A percentile compares a stretch with the other conserved stretches of the same genome.
Conservation (phyloP, 257 asterid species). For the Cruciata laevipes region DNA sequence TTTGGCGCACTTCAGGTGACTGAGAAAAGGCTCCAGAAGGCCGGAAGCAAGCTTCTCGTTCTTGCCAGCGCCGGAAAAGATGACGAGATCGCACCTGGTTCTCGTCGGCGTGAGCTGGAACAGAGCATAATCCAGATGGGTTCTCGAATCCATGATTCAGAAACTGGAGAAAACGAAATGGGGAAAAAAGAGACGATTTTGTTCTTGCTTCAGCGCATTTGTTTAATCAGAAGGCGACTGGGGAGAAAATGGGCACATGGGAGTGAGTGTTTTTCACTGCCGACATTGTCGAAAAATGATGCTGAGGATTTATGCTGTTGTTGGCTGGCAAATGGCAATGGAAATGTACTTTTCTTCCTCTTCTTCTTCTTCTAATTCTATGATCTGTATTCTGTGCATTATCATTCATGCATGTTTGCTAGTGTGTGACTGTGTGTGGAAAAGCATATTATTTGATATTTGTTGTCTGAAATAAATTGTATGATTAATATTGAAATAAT, state of each 20-base stretch:
- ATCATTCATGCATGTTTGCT: slow-evolving; percentile 3
- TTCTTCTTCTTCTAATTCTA: neutral
- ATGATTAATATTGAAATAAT: neutral
- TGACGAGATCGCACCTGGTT: slow-evolving; percentile 89
- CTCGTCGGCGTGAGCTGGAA: slow-evolving; percentile 83
- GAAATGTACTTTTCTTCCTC: neutral
- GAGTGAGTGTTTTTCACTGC: slow-evolving; percentile 24
- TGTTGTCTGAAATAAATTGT: neutral
- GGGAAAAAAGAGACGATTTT: neutral
- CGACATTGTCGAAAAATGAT: slow-evolving; percentile 30
- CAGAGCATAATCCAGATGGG: slow-evolving; percentile 58
- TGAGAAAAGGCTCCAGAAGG: slow-evolving; percentile 58
- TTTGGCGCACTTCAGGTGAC: slow-evolving; percentile 64
- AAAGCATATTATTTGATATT: neutral
- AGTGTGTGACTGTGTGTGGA: neutral
- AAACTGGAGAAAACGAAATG: slow-evolving; percentile 2
- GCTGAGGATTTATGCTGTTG: neutral
- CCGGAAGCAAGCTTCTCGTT: slow-evolving; percentile 83
- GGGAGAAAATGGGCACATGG: slow-evolving; percentile 30
- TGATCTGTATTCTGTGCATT: neutral
- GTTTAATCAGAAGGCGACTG: slow-evolving; percentile 3
- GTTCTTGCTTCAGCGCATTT: slow-evolving; percentile 5
- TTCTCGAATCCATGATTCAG: slow-evolving; percentile 48
- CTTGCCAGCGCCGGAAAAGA: slow-evolving; percentile 52
- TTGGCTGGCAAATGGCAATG: neutral